Base-by-base conservation (phyloP, 192 early-diverging fungal genomes). In the Globomyces pollinis-pini region DNA sequence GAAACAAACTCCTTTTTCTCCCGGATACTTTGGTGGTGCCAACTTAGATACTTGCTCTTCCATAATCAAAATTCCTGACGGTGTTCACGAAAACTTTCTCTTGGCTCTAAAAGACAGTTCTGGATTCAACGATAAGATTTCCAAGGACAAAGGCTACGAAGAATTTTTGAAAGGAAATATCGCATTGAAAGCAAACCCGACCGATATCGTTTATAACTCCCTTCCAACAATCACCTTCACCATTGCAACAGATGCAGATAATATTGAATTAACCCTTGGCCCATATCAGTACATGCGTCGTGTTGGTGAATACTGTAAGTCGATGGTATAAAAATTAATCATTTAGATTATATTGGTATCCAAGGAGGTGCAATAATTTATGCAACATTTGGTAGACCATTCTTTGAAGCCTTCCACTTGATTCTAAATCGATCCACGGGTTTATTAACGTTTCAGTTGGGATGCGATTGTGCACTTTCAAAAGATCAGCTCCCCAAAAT, bases 321-420 rank as follows among this genome's bases (percentile, higher is more conserved):
- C 41, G 29, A 1, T 57, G 2, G 55, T 57, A 9, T 42, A 39
- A n/a, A n/a, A n/a, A n/a, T n/a, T n/a, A n/a, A n/a, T n/a, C n/a
- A n/a, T n/a, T n/a, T n/a, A n/a, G n/a, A n/a, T n/a, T n/a, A n/a
- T n/a, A n/a, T n/a, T n/a, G n/a, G n/a, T n/a, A n/a, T n/a, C n/a
- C 23, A 47, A 12, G 41, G 12, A 13, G 55, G 55, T 4, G 38
- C 23, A 11, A 18, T n/a, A 0, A 29, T 16, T 18, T 57, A 23
- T 26, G 35, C 33, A 7, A 15, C 41, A 23, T 39, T 57, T 7
- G 55, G 55, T 23, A 0, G 38, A 21, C 55, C 55, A 0, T 39
- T 57, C 36, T 57, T 57, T 57, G 38, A 34, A 0, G 55, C 55
- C 38, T 57, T 30, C 38, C 31, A 57, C 21, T 21, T 57, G 15